phyloP scores from a whole-genome alignment of 2,329 filamentous ascomycete species.

The Spiromastix sp. region DNA sequence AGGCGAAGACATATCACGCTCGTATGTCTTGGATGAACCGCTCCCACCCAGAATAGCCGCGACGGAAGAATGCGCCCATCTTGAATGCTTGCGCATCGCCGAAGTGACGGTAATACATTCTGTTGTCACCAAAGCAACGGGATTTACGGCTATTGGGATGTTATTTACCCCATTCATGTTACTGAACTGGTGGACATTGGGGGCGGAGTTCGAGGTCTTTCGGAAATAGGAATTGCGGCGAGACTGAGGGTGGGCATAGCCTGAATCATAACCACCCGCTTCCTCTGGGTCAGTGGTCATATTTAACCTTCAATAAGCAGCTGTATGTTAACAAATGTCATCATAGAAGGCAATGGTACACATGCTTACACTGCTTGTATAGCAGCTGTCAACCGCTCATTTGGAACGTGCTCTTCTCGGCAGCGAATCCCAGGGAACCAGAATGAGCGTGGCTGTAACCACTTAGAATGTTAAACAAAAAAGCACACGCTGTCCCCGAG shows the following conservation, averaged over 20 bases:
- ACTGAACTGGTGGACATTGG: neutral
- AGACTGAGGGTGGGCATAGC: neutral
- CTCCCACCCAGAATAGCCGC: constrained; percentile 83
- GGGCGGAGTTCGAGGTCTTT: neutral
- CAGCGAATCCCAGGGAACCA: no score
- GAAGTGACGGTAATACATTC: constrained; percentile 99
- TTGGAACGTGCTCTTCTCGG: no score
- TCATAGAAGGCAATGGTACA: no score
- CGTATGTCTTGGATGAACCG: constrained; percentile 35
- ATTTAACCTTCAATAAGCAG: constrained; percentile 1
- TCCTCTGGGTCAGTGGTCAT: constrained; percentile 4
- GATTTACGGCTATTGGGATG: constrained; percentile 64
- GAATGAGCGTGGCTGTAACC: no score
- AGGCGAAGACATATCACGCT: constrained; percentile 32
- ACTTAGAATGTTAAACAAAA: no score
- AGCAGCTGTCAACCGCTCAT: constrained; percentile 23
- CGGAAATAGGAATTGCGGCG: neutral
- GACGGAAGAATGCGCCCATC: constrained; percentile 92
- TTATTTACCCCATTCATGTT: constrained; percentile 2
- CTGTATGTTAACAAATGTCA: constrained; percentile 1
- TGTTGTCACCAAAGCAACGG: constrained; percentile 86
- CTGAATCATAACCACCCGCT: constrained; percentile 1
- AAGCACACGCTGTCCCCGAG: no score
- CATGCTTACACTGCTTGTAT: no score
- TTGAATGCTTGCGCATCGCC: constrained; percentile 93